A percentile compares a stretch with the other conserved stretches of the same genome.
Evolutionary conservation across 768 basidiomycete species (phyloP).

Genomic region (Lentinula aciculospora): DNA sequence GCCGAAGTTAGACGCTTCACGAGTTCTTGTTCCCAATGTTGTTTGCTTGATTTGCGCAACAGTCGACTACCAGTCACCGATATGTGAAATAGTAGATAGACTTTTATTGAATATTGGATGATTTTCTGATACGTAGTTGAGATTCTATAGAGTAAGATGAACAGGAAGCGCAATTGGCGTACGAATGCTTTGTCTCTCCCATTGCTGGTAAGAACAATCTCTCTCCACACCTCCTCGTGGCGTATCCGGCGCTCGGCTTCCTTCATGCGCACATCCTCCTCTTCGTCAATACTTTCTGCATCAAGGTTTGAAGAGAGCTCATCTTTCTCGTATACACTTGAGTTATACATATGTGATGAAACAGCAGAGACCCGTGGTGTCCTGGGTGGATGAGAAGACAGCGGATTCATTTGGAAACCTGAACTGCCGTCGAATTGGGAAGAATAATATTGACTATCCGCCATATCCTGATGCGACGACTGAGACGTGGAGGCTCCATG

Average conservation of each 20-base stretch:
- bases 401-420: slow-evolving; percentile 79
- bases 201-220: slow-evolving; percentile 69
- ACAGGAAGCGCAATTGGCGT: slow-evolving; percentile 23
- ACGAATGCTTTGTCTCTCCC: slow-evolving; percentile 87
- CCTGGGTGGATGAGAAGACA: slow-evolving; percentile 73
- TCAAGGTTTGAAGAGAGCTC: slow-evolving; percentile 30
- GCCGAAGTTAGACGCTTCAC: slow-evolving; percentile 56
- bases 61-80: slow-evolving; percentile 40
- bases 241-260: slow-evolving; percentile 42
- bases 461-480: slow-evolving; percentile 31
- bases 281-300: slow-evolving; percentile 38
- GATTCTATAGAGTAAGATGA: neutral
- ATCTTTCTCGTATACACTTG: slow-evolving; percentile 39
- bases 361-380: slow-evolving; percentile 59
- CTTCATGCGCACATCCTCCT: slow-evolving; percentile 40
- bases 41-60: slow-evolving; percentile 38
- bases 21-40: slow-evolving; percentile 52
- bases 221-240: slow-evolving; percentile 72
- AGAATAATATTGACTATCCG: slow-evolving; percentile 47
- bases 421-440: slow-evolving; percentile 52
- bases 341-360: slow-evolving; percentile 32
- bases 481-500: slow-evolving; percentile 26
- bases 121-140: slow-evolving; percentile 54
- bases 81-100: slow-evolving; percentile 68
- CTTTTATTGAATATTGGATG: slow-evolving; percentile 75